A percentile compares a stretch with the other conserved stretches of the same genome.
phyloP scores from a whole-genome alignment of 208 protist genomes.

The Lotmaria passim region DNA sequence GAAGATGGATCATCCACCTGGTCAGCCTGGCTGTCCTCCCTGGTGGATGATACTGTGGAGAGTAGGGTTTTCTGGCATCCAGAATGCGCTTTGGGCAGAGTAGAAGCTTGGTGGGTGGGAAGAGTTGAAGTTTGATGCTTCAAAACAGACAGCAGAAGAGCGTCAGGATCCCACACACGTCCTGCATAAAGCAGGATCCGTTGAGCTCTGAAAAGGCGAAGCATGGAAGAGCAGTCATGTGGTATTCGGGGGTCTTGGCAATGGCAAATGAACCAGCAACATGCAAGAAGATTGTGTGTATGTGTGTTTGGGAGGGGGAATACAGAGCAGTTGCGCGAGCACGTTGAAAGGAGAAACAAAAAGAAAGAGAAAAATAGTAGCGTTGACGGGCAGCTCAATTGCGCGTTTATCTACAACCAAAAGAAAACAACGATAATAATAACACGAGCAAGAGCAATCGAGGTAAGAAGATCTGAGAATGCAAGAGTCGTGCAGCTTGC shows the following conservation, averaged over 20 bases:
- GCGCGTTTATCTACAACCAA: too few species aligned
- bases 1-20: background rate
- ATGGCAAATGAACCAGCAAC: too few species aligned
- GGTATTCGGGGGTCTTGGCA: background rate
- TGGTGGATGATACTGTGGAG: background rate
- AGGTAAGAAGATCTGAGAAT: too few species aligned
- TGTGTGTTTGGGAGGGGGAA: background rate
- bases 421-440: too few species aligned
- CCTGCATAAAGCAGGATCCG: slow-evolving; percentile 8
- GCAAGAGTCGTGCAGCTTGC: too few species aligned
- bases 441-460: too few species aligned
- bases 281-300: too few species aligned
- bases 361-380: slow-evolving; percentile 4
- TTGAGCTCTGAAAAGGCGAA: background rate
- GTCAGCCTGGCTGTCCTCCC: background rate
- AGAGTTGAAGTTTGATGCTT: slow-evolving; percentile 5
- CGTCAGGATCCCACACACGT: background rate
- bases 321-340: too few species aligned
- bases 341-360: background rate
- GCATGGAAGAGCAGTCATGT: slow-evolving; percentile 11
- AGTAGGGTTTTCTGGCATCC: too few species aligned
- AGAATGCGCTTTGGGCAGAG: too few species aligned
- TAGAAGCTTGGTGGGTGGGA: background rate
- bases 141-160: slow-evolving; percentile 16
- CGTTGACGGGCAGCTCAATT: background rate